Conservation (phyloP, 1,284 basidiomycete genomes). For the Lignosus rhinocerotis region DNA sequence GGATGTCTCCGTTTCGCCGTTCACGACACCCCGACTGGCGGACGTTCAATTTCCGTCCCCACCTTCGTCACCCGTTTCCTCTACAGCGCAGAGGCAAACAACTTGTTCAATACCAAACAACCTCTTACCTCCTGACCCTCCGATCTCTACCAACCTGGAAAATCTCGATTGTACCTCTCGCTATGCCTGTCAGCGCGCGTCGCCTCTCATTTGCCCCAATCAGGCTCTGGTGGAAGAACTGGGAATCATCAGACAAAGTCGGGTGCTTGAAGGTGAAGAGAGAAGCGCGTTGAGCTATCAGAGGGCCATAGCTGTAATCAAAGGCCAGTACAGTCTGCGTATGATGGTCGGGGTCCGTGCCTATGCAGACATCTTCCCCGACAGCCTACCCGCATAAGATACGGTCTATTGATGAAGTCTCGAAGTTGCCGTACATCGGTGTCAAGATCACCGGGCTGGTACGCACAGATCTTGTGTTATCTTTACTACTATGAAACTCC, state of each 20-base stretch:
- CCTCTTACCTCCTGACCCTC: conserved; percentile 30
- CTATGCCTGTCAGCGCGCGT: conserved; percentile 61
- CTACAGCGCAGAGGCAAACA: neutral
- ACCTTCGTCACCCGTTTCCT: neutral
- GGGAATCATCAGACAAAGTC: conserved; percentile 55
- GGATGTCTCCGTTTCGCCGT: conserved; percentile 14
- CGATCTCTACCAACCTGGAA: conserved; percentile 24
- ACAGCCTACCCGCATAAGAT: conserved; percentile 67
- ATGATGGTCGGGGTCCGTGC: neutral
- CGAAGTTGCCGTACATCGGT: conserved; percentile 60
- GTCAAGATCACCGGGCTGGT: conserved; percentile 63
- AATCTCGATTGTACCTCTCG: conserved; percentile 41
- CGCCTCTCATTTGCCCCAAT: conserved; percentile 66
- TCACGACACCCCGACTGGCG: conserved; percentile 2
- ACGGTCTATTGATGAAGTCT: conserved; percentile 46
- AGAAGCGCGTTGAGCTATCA: conserved; percentile 68
- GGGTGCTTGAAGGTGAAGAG: conserved; percentile 64
- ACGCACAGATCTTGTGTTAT: neutral
- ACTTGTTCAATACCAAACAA: conserved; percentile 18
- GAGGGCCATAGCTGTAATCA: conserved; percentile 67
- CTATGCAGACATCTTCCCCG: too few relatives aligned
- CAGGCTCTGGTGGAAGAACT: conserved; percentile 57
- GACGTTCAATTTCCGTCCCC: neutral
- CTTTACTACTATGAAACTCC: too few relatives aligned
- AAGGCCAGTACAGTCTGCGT: conserved; percentile 43